phyloP scores from a whole-genome alignment of 75 land plant genomes.

The Pinus tabuliformis region DNA sequence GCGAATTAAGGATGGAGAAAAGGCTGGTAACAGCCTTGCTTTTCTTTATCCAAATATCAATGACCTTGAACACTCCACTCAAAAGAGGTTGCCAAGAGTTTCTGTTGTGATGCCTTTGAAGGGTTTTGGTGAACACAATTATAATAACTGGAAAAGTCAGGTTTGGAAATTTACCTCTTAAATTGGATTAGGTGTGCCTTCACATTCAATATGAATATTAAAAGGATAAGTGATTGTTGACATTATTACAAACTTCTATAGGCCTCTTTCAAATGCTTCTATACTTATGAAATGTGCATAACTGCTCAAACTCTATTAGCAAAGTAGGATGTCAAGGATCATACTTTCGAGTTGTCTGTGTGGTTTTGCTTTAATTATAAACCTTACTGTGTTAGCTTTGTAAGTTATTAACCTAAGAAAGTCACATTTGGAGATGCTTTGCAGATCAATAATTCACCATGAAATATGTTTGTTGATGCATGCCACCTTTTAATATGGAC shows the following conservation, averaged over 20 bases:
- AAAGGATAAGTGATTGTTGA: not conserved
- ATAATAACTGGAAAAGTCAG: constrained; percentile 96
- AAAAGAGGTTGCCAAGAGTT: constrained; percentile 82
- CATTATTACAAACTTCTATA: not conserved
- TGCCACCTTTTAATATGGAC: not conserved
- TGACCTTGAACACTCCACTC: constrained; percentile 83
- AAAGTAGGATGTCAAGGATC: not conserved
- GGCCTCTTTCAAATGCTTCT: not conserved
- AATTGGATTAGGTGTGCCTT: not conserved
- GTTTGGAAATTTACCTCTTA: constrained; percentile 25
- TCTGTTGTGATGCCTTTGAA: constrained; percentile 97
- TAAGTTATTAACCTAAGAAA: not conserved
- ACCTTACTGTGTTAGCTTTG: not conserved
- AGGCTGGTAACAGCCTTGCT: constrained; percentile 70
- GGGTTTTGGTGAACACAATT: constrained; percentile 96
- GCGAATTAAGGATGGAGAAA: constrained; percentile 46
- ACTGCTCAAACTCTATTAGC: not conserved
- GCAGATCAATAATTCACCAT: not conserved
- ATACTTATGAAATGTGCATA: not conserved
- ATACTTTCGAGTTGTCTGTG: not conserved
- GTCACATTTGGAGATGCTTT: not conserved
- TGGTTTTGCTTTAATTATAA: not conserved
- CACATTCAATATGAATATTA: not conserved
- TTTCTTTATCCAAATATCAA: constrained; percentile 78
- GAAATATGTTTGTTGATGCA: not conserved